These are phyloP conservation scores for Clitocybe nebularis DNA, from an alignment of 1,284 basidiomycete species.

Conservation along the genomic window DNA sequence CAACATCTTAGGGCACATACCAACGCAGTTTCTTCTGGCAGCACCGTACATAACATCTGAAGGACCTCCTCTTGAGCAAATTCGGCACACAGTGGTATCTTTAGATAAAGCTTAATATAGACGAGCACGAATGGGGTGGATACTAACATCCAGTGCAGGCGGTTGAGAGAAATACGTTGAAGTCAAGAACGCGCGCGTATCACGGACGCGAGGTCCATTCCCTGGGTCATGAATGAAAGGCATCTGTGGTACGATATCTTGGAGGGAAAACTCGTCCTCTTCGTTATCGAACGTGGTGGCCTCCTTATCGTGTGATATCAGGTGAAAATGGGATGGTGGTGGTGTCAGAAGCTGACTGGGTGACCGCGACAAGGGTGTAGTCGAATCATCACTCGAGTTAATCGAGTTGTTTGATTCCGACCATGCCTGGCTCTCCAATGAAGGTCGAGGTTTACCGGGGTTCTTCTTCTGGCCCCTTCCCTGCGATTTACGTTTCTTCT, in stretches of 20 bases:
- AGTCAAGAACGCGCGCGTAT: conserved; percentile 54
- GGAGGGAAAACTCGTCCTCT: conserved; percentile 3
- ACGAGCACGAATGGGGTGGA: neutral
- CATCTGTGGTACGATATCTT: conserved; percentile 22
- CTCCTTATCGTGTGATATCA: conserved; percentile 5
- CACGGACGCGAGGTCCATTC: conserved; percentile 68
- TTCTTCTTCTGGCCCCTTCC: conserved; percentile 22
- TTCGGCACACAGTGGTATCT: conserved; percentile 62
- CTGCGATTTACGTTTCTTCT: conserved; percentile 24
- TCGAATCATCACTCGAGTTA: conserved; percentile 9
- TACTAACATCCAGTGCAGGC: conserved; percentile 45
- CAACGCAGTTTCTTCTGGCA: conserved; percentile 68
- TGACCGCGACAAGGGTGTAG: conserved; percentile 8
- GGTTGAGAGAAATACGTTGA: conserved; percentile 61
- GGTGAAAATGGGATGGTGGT: conserved; percentile 7
- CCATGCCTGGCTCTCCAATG: conserved; percentile 1
- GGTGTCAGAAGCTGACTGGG: conserved; percentile 8
- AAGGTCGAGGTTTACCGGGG: conserved; percentile 10
- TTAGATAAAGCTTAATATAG: neutral
- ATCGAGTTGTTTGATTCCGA: neutral
- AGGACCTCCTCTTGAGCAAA: conserved; percentile 70
- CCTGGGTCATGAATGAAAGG: conserved; percentile 73
- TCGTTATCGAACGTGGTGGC: conserved; percentile 12
- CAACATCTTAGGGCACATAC: conserved; percentile 37
- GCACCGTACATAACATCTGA: conserved; percentile 62